A percentile compares a stretch with the other conserved stretches of the same genome.
phyloP scores from a whole-genome alignment of 2,329 filamentous ascomycete genomes.

The Talaromyces sp. region DNA sequence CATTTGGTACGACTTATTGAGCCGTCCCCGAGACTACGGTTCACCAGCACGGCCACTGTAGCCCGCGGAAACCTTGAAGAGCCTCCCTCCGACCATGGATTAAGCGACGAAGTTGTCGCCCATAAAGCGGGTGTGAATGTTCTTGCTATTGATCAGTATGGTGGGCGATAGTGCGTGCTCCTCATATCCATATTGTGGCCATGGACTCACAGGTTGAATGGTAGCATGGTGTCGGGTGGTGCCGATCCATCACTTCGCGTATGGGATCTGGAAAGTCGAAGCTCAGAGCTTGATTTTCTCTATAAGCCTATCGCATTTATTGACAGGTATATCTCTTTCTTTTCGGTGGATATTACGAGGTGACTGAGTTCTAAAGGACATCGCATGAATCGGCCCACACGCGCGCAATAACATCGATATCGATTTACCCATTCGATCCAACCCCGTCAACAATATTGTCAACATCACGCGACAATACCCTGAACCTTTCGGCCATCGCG shows the following conservation, averaged over 20 bases:
- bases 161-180: constrained; percentile 61
- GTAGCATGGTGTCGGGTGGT: constrained; percentile 74
- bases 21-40: constrained; percentile 61
- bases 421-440: constrained; percentile 46
- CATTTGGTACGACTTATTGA: constrained; percentile 66
- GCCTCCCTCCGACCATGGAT: background rate
- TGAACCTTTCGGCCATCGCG: constrained; percentile 40
- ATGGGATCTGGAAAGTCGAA: constrained; percentile 73
- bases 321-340: constrained; percentile 21
- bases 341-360: constrained; percentile 14
- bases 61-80: constrained; percentile 7
- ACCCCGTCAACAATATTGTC: constrained; percentile 42
- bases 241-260: constrained; percentile 78
- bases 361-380: constrained; percentile 46
- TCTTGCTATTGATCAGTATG: constrained; percentile 74
- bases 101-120: constrained; percentile 42
- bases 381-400: constrained; percentile 37
- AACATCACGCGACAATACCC: constrained; percentile 41
- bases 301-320: constrained; percentile 47
- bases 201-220: background rate
- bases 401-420: constrained; percentile 42
- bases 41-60: constrained; percentile 52
- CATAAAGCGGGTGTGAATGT: constrained; percentile 76
- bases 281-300: constrained; percentile 47
- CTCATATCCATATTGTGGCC: constrained; percentile 17